Percentiles rank a stretch among this genome's conserved stretches.
phyloP scores from a whole-genome alignment of 108 stramenopile species.

The Cyclostephanos invisitatus region DNA sequence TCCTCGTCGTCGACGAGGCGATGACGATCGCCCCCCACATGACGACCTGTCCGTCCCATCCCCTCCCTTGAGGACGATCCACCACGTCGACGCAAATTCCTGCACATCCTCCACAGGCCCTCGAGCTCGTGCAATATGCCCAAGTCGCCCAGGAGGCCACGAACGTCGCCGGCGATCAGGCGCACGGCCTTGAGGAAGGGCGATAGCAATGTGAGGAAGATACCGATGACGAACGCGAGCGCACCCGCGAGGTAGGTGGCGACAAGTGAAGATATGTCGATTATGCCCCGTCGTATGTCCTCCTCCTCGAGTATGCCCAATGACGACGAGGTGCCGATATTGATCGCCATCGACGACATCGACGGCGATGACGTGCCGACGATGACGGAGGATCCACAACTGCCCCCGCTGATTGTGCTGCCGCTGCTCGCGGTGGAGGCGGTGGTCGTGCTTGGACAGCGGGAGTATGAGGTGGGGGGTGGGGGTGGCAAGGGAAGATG shows the following conservation, averaged over 20 bases:
- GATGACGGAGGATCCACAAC: too few relatives aligned
- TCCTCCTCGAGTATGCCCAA: slow-evolving; percentile 11
- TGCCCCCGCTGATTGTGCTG: not conserved
- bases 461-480: not conserved
- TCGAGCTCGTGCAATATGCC: slow-evolving; percentile 19
- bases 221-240: slow-evolving; percentile 29
- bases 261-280: slow-evolving; percentile 22
- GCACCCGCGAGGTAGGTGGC: slow-evolving; percentile 32
- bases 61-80: not conserved
- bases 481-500: not conserved
- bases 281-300: slow-evolving; percentile 33
- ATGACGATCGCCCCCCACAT: not conserved
- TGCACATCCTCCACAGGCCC: slow-evolving; percentile 17
- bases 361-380: too few relatives aligned
- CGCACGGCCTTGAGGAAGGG: slow-evolving; percentile 26
- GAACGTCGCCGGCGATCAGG: slow-evolving; percentile 30
- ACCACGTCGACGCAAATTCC: slow-evolving; percentile 1
- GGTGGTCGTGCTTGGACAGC: slow-evolving; percentile 4
- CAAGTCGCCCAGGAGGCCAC: slow-evolving; percentile 24
- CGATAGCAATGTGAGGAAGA: slow-evolving; percentile 31
- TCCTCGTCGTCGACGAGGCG: not conserved
- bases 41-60: not conserved
- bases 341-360: too few relatives aligned
- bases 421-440: slow-evolving; percentile 10
- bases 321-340: not conserved